Evolutionary conservation across 805 yeast genomes (phyloP).

Genomic region (Yamadazyma insecticola): DNA sequence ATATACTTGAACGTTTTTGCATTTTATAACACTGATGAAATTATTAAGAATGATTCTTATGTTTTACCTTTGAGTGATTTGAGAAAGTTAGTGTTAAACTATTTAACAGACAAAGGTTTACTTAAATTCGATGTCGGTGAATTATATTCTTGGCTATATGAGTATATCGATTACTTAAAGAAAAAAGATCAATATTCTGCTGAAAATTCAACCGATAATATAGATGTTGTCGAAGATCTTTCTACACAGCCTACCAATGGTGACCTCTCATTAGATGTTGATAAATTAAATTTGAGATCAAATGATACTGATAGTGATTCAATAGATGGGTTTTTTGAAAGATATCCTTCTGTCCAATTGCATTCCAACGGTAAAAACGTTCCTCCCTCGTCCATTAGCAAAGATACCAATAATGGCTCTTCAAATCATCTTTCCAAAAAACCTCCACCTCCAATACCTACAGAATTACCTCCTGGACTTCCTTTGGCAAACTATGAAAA

Average conservation of each 20-base stretch:
- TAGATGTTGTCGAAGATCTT: too few relatives aligned
- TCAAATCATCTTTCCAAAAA: too few relatives aligned
- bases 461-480: constrained; percentile 12
- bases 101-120: constrained; percentile 23
- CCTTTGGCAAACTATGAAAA: constrained; percentile 2
- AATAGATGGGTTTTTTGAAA: too few relatives aligned
- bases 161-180: constrained; percentile 33
- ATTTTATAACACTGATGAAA: constrained; percentile 30
- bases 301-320: neutral
- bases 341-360: too few relatives aligned
- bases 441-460: constrained; percentile 14
- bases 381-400: too few relatives aligned
- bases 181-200: constrained; percentile 21
- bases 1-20: constrained; percentile 39
- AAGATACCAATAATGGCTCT: too few relatives aligned
- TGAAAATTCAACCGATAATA: too few relatives aligned
- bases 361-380: too few relatives aligned
- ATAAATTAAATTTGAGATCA: too few relatives aligned
- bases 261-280: too few relatives aligned
- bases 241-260: too few relatives aligned
- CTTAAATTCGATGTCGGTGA: constrained; percentile 32
- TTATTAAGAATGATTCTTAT: constrained; percentile 16
- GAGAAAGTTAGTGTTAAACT: constrained; percentile 21
- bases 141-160: constrained; percentile 34
- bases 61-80: constrained; percentile 17